Percentiles rank a stretch among this genome's conserved stretches.
Evolutionary conservation across 2,329 filamentous ascomycete genomes (phyloP).

Genomic region (Penicillium sp.): DNA sequence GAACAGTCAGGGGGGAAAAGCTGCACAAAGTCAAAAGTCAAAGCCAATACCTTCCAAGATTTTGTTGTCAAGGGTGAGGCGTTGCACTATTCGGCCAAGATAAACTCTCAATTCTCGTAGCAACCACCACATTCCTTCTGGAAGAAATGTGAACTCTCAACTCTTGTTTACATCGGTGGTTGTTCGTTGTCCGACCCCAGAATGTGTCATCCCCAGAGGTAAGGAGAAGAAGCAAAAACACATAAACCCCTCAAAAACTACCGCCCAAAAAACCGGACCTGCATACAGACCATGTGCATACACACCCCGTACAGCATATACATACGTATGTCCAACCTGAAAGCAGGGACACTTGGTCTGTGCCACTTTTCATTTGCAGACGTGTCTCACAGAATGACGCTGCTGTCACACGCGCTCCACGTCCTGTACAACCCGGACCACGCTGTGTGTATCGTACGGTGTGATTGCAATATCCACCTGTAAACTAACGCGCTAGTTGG

Average conservation of each 20-base stretch:
- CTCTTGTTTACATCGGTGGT: conserved; percentile 10
- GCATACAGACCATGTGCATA: not conserved
- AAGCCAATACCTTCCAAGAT: not conserved
- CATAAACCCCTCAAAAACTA: no score
- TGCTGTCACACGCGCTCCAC: not conserved
- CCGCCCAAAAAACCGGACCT: no score
- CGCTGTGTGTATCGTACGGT: conserved; percentile 1
- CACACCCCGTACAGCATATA: not conserved
- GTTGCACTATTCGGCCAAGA: not conserved
- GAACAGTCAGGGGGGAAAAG: not conserved
- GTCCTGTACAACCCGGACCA: not conserved
- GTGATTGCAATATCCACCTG: conserved; percentile 1
- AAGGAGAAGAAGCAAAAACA: conserved; percentile 5
- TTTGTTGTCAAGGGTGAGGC: no score
- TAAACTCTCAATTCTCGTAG: not conserved
- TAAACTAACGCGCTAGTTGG: not conserved
- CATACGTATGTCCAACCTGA: not conserved
- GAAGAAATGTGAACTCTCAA: conserved; percentile 16
- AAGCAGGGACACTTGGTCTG: not conserved
- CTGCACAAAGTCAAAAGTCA: not conserved
- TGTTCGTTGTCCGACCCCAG: conserved; percentile 10
- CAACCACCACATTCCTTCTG: conserved; percentile 18
- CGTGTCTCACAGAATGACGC: not conserved
- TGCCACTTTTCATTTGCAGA: not conserved
- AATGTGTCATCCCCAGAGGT: conserved; percentile 20